Percentiles rank a stretch among this genome's conserved stretches.
phyloP scores from a whole-genome alignment of 768 basidiomycete genomes.

The Rhodotorula kratochvilovae region DNA sequence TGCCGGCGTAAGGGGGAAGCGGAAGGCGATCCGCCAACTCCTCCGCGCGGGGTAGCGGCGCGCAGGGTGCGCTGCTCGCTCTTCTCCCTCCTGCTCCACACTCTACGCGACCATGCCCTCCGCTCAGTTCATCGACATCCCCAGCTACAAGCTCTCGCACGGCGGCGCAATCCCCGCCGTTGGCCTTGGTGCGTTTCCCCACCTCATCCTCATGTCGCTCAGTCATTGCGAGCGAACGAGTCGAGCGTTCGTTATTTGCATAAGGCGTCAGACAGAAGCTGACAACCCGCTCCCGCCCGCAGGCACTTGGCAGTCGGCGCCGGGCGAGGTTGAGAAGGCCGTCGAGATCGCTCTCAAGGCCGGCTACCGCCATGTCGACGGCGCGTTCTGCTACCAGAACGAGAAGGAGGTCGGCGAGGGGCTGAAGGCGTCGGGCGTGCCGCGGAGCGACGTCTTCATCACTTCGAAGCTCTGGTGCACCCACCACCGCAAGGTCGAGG shows the following conservation, averaged over 20 bases:
- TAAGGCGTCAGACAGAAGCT: too few relatives aligned
- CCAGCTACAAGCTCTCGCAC: constrained; percentile 60
- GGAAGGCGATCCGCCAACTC: too few relatives aligned
- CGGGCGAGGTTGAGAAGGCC: constrained; percentile 65
- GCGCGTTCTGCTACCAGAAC: constrained; percentile 40
- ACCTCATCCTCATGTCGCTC: neutral
- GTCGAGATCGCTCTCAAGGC: constrained; percentile 64
- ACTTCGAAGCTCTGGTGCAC: constrained; percentile 54
- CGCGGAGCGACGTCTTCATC: constrained; percentile 69
- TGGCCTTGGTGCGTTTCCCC: neutral
- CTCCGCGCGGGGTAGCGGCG: too few relatives aligned
- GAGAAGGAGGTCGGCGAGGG: constrained; percentile 68
- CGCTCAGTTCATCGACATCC: constrained; percentile 39
- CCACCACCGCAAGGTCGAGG: constrained; percentile 58
- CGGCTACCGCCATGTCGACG: constrained; percentile 58
- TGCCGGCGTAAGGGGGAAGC: too few relatives aligned
- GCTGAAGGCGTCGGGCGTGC: constrained; percentile 68
- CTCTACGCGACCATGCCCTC: neutral
- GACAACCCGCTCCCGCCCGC: neutral
- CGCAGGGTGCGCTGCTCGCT: too few relatives aligned
- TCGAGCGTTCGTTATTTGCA: too few relatives aligned
- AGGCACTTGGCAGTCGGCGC: constrained; percentile 38
- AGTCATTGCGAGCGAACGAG: accelerated
- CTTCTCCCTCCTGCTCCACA: neutral
- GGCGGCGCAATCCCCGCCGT: constrained; percentile 53